phyloP scores from a whole-genome alignment of 805 yeast species.

The Teunomyces tritomae region DNA sequence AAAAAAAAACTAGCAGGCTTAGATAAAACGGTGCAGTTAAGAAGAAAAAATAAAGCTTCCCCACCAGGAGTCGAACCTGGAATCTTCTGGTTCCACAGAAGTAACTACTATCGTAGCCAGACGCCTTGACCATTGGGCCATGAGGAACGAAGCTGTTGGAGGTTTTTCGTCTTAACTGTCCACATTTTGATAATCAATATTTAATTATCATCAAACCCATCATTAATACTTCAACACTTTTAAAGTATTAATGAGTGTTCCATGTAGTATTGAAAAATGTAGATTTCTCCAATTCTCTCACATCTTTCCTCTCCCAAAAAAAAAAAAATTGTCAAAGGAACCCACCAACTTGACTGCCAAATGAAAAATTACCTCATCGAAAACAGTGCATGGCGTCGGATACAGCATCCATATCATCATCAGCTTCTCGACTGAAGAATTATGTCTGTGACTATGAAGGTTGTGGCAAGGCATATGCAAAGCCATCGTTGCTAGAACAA shows the following conservation, averaged over 20 bases:
- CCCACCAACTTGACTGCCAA: neutral
- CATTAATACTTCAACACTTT: too few species aligned
- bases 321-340: neutral
- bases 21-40: neutral
- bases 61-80: slow-evolving; percentile 54
- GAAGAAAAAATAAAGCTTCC: slow-evolving; percentile 32
- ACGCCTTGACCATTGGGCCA: slow-evolving; percentile 77
- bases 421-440: slow-evolving; percentile 52
- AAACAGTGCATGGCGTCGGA: slow-evolving; percentile 4
- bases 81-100: slow-evolving; percentile 49
- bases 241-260: too few species aligned
- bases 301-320: too few species aligned
- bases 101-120: slow-evolving; percentile 61
- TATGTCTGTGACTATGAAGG: slow-evolving; percentile 62
- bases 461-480: slow-evolving; percentile 73
- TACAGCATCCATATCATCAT: slow-evolving; percentile 5
- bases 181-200: neutral
- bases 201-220: too few species aligned
- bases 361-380: neutral
- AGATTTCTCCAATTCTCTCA: neutral
- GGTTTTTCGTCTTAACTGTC: neutral
- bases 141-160: slow-evolving; percentile 53
- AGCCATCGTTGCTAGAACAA: slow-evolving; percentile 81
- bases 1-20: neutral
- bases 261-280: too few species aligned